Conservation (phyloP, 2,329 filamentous ascomycete genomes). For the Alternaria rosae region DNA sequence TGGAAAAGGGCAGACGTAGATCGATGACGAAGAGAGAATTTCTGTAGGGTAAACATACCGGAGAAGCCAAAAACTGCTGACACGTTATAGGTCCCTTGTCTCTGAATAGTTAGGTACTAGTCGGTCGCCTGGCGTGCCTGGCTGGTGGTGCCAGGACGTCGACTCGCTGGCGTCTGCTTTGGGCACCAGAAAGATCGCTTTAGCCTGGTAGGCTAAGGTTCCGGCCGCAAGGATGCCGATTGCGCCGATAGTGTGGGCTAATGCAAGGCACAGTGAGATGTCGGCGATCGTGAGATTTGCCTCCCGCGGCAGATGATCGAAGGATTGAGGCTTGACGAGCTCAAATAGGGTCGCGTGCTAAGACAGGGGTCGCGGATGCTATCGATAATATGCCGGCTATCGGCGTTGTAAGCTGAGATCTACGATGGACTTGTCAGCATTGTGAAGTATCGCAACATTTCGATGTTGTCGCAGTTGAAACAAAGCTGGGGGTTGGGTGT, state of each 20-base stretch:
- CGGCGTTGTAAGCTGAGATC: not conserved
- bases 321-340: constrained; percentile 4
- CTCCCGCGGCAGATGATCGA: constrained; percentile 1
- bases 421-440: not conserved
- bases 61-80: constrained; percentile 9
- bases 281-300: constrained; percentile 3
- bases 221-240: constrained; percentile 5
- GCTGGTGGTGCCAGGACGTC: not conserved
- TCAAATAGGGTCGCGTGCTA: constrained; percentile 3
- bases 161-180: constrained; percentile 13
- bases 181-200: not conserved
- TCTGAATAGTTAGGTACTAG: constrained; percentile 5
- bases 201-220: constrained; percentile 13
- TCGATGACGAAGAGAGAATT: constrained; percentile 28
- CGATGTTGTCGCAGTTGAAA: constrained; percentile 8
- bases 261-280: constrained; percentile 16
- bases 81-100: constrained; percentile 13
- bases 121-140: constrained; percentile 6
- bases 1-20: constrained; percentile 11
- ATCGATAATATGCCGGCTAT: not conserved
- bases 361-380: not conserved
- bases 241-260: constrained; percentile 4
- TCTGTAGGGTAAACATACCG: constrained; percentile 32
- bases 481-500: constrained; percentile 2
- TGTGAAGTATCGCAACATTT: not conserved